Conservation (phyloP, 495 filamentous ascomycete species). For the Chaetomium tenue region DNA sequence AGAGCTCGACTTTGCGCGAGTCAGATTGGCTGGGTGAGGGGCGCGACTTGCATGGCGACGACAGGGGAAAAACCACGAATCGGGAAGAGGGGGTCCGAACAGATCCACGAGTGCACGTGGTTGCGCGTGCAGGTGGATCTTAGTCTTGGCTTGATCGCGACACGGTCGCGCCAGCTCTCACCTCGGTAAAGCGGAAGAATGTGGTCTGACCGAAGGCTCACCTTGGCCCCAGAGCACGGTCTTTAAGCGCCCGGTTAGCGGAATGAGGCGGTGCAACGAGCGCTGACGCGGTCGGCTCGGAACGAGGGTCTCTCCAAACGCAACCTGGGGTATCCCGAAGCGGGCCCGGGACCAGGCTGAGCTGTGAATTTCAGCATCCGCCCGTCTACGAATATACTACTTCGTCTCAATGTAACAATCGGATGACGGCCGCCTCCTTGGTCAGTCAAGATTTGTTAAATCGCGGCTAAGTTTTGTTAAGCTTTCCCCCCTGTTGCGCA, state of each 20-base stretch:
- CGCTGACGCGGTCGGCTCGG: conserved; percentile 16
- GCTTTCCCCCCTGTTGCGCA: no score
- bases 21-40: conserved; percentile 6
- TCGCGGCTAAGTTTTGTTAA: neutral
- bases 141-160: neutral
- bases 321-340: neutral
- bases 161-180: neutral
- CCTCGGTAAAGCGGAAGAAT: neutral
- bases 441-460: neutral
- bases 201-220: neutral
- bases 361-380: neutral
- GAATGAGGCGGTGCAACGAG: conserved; percentile 14
- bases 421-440: no score
- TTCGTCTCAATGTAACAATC: no score
- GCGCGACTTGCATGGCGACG: conserved; percentile 18
- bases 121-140: neutral
- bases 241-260: conserved; percentile 15
- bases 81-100: conserved; percentile 4
- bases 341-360: neutral
- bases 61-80: conserved; percentile 11
- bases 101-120: conserved; percentile 16
- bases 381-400: no score
- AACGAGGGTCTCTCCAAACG: neutral
- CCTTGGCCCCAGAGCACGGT: neutral
- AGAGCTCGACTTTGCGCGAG: conserved; percentile 4